These are phyloP conservation scores for Beauveria pseudobassiana DNA, from an alignment of 2,329 filamentous ascomycete genomes.

Conservation along the genomic window DNA sequence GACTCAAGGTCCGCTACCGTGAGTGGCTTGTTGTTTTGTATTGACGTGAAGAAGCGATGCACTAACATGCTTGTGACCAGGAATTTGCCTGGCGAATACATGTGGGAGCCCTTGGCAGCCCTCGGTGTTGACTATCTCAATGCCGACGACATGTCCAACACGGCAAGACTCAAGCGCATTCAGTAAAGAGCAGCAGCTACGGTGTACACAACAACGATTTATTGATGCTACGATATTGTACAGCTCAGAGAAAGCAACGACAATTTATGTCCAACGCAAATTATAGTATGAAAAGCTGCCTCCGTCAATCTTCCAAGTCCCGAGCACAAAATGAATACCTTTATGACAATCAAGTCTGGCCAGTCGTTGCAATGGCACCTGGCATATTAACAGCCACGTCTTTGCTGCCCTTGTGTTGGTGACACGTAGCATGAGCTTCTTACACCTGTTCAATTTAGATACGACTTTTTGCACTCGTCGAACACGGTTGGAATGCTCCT, in stretches of 20 bases:
- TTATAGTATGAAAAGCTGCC: neutral
- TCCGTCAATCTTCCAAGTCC: neutral
- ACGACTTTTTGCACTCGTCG: neutral
- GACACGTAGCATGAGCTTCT: neutral
- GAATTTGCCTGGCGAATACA: slow-evolving; percentile 14
- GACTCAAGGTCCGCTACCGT: slow-evolving; percentile 15
- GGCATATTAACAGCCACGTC: neutral
- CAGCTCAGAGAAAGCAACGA: neutral
- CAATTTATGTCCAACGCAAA: neutral
- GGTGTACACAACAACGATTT: neutral
- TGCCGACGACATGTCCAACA: slow-evolving; percentile 14
- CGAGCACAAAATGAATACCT: neutral
- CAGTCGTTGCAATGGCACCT: neutral
- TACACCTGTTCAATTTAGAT: neutral
- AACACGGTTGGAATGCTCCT: neutral
- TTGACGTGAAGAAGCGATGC: neutral
- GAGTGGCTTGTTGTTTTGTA: neutral
- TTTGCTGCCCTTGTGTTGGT: neutral
- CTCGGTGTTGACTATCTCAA: slow-evolving; percentile 14
- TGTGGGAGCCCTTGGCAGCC: slow-evolving; percentile 14
- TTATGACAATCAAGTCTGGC: no score
- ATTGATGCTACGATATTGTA: neutral
- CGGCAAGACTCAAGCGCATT: slow-evolving; percentile 11
- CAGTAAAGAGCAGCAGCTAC: neutral
- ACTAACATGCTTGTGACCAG: neutral